A percentile compares a stretch with the other conserved stretches of the same genome.
These are phyloP conservation scores for Calonectria ilicicola DNA, from an alignment of 2,329 filamentous ascomycete species.

Conservation along the genomic window DNA sequence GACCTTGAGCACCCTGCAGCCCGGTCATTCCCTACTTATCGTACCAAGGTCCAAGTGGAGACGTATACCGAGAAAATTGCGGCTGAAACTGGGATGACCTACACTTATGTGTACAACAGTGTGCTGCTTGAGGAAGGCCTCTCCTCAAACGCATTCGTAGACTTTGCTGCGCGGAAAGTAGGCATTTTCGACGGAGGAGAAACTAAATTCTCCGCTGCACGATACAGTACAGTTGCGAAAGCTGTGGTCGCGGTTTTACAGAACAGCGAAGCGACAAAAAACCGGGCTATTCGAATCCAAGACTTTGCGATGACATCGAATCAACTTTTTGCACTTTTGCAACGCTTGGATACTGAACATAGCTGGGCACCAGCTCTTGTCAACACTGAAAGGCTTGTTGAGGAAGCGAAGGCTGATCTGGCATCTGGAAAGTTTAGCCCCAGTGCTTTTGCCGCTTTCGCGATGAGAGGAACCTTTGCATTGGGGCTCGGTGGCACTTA, in stretches of 20 bases:
- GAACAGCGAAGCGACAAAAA: constrained; percentile 9
- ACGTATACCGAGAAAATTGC: constrained; percentile 6
- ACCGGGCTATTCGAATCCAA: constrained; percentile 14
- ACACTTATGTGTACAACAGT: constrained; percentile 19
- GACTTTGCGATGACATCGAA: constrained; percentile 13
- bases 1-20: constrained; percentile 8
- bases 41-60: constrained; percentile 16
- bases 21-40: constrained; percentile 15
- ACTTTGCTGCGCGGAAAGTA: constrained; percentile 3
- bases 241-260: constrained; percentile 7
- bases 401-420: constrained; percentile 11
- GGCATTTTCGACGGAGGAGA: constrained; percentile 17
- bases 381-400: not conserved
- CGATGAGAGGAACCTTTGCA: constrained; percentile 12
- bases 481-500: constrained; percentile 4
- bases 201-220: not conserved
- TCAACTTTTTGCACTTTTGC: not conserved
- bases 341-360: constrained; percentile 7
- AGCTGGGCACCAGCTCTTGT: not conserved
- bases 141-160: not conserved
- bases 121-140: constrained; percentile 8
- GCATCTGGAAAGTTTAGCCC: constrained; percentile 14
- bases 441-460: constrained; percentile 18
- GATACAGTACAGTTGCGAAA: not conserved
- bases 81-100: not conserved